A percentile compares a stretch with the other conserved stretches of the same genome.
Evolutionary conservation across 2,329 filamentous ascomycete species (phyloP).

Genomic region (Stachybotrys chlorohalonatus): DNA sequence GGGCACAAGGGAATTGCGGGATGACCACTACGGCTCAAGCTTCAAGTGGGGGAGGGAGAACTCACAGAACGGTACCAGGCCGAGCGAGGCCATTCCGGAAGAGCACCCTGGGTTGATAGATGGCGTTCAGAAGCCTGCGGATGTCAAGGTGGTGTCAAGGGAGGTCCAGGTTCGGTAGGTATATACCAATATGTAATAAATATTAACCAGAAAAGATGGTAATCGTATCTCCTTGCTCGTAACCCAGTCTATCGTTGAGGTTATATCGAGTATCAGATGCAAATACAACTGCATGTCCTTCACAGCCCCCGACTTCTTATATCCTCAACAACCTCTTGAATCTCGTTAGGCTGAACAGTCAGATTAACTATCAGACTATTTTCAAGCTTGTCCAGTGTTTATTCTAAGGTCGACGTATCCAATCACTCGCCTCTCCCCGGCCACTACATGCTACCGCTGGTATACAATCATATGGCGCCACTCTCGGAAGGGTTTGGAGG

Average conservation of each 20-base stretch:
- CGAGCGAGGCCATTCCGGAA: not conserved
- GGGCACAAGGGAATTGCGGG: not conserved
- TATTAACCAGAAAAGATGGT: too few relatives aligned
- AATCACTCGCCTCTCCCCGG: not conserved
- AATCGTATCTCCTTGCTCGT: too few relatives aligned
- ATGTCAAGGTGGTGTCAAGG: not conserved
- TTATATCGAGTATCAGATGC: too few relatives aligned
- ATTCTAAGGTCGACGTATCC: not conserved
- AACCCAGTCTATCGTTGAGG: too few relatives aligned
- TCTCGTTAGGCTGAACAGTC: not conserved
- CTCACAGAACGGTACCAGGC: not conserved
- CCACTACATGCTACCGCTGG: not conserved
- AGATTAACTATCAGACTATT: not conserved
- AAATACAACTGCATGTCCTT: too few relatives aligned
- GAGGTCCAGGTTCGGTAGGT: not conserved
- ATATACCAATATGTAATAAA: too few relatives aligned
- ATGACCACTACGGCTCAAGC: constrained; percentile 4
- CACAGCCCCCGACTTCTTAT: too few relatives aligned
- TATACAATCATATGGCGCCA: too few relatives aligned
- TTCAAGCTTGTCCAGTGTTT: not conserved
- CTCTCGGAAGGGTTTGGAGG: not conserved
- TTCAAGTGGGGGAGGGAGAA: not conserved
- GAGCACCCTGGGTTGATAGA: not conserved
- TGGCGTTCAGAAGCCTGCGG: not conserved
- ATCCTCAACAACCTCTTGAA: not conserved